Evolutionary conservation across 1,284 basidiomycete species (phyloP), one percentile per base, ranked within the genome.

Genomic region (Bondarzewia mesenterica): DNA sequence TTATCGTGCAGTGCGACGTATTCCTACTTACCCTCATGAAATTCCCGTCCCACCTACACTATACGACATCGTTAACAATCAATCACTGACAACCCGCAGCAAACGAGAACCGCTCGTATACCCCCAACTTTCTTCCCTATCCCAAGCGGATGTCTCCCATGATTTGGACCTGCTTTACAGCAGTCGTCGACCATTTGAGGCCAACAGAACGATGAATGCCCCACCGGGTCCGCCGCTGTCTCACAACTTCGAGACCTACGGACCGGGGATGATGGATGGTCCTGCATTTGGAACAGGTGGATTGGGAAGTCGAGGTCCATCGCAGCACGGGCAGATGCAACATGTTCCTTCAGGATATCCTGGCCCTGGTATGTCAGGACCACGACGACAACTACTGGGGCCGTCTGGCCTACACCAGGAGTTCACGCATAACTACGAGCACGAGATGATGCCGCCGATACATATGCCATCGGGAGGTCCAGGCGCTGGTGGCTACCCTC

Each of bases 91-190:
- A 37, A 27, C 52, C 22, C 41, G 52, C 53, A 40, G 51, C 44
- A 58, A 56, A 44, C 55, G 52, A 15, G 51, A 50, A 7, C 54
- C 52, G 56, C 64, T 72, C 15, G 65, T 71, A 15, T 82, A 81
- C 51, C 81, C 81, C 1, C 73, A 78, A 50, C 70, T 84, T 18
- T 60, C 71, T 2, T 67, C 74, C 0, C 66, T 84, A 2, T 64
- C 77, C 1, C 58, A 69, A 0, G 58, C 58, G n/a, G 82, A 84
- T 45, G 69, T 82, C 20, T 60, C 68, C 10, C 60, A 62, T 27
- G 82, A 85, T 56, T 61, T 83, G 7, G 78, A 85, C 1, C 74
- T 71, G 53, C 65, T 84, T 23, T 69, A 52, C 21, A 69, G 53
- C 69, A 71, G 49, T 66, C 43, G 53, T 36, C 51, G 54, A 39